Evolutionary conservation across 129 eudicot genomes (phyloP).

Genomic region (Saposhnikovia divaricata): DNA sequence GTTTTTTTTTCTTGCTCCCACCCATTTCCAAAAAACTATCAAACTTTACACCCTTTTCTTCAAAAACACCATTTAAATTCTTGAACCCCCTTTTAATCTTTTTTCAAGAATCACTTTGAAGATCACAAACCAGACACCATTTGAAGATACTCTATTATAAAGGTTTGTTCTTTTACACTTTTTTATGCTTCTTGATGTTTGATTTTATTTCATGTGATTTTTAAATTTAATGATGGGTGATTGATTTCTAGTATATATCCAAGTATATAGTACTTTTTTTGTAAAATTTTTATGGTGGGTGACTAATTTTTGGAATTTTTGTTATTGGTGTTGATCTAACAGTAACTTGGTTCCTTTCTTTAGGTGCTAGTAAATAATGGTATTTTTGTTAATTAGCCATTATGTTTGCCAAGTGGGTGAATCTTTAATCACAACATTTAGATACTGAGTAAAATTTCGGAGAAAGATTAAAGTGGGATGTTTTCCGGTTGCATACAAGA

Average conservation of each 20-base stretch:
- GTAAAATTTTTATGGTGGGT: no score
- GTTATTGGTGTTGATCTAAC: background rate
- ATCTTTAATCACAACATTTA: background rate
- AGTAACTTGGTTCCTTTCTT: background rate
- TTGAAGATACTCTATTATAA: background rate
- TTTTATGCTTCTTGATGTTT: background rate
- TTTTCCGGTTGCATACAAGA: background rate
- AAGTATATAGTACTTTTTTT: no score
- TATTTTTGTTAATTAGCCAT: no score
- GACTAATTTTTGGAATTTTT: no score
- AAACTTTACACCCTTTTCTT: background rate
- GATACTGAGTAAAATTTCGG: background rate
- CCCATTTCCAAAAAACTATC: no score
- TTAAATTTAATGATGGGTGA: no score
- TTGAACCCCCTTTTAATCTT: background rate
- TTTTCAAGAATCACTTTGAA: background rate
- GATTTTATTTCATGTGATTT: no score
- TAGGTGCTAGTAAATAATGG: no score
- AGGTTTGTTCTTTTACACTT: background rate
- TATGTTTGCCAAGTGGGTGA: background rate
- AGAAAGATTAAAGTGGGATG: background rate
- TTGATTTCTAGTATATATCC: no score
- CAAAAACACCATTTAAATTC: background rate
- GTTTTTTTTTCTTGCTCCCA: no score
- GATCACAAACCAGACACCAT: background rate